Conservation (phyloP, 305 asterid species). For the Fraxinus baroniana region DNA sequence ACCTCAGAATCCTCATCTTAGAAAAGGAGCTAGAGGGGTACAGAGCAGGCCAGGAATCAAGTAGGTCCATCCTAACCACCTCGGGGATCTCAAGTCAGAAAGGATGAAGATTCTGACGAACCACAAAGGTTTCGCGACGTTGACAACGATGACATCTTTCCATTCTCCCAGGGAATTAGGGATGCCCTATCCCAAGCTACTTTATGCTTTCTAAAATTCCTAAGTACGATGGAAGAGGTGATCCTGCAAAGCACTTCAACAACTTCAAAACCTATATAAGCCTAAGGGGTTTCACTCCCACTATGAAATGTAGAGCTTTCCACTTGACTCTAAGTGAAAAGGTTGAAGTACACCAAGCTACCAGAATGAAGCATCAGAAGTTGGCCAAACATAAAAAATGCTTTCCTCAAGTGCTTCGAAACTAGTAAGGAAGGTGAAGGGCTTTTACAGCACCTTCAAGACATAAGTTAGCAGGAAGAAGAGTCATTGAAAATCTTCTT, state of each 20-base stretch:
- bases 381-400: background rate
- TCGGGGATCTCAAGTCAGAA: background rate
- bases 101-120: background rate
- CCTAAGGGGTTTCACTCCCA: background rate
- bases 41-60: background rate
- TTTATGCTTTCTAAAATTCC: background rate
- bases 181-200: background rate
- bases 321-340: background rate
- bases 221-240: background rate
- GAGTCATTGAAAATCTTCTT: background rate
- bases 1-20: background rate
- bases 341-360: background rate
- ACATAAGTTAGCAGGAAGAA: background rate
- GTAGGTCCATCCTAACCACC: background rate
- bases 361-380: background rate
- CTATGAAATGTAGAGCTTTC: background rate
- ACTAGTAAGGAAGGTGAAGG: background rate
- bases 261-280: background rate
- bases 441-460: background rate
- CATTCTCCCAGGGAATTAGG: background rate
- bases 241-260: background rate
- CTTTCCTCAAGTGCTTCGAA: background rate
- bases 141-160: background rate
- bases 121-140: background rate
- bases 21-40: background rate